Percentiles rank a stretch among this genome's conserved stretches.
Evolutionary conservation across 164 flowering plant genomes (phyloP).

Genomic region (Kalanchoe fedtschenkoi): DNA sequence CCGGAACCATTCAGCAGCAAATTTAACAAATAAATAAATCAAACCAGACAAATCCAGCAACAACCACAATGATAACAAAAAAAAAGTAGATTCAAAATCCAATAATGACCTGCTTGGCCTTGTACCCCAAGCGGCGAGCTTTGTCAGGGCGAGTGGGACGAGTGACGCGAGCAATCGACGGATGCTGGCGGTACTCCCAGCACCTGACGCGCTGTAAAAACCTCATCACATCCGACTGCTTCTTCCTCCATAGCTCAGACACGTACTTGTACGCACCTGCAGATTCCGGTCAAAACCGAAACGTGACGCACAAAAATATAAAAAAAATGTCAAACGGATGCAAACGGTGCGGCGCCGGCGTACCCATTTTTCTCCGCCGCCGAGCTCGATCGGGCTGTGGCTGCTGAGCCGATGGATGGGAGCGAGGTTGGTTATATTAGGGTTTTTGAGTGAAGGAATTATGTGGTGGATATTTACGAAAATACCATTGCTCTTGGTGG

Average conservation of each 20-base stretch:
- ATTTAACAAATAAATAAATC: background rate
- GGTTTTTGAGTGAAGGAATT: background rate
- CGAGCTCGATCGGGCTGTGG: background rate
- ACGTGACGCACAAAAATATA: too few relatives aligned
- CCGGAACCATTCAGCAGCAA: too few relatives aligned
- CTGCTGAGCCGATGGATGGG: too few relatives aligned
- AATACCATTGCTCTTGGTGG: background rate
- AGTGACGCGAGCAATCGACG: background rate
- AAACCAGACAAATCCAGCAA: too few relatives aligned
- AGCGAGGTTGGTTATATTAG: background rate
- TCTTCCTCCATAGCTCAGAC: constrained; percentile 3
- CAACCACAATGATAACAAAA: too few relatives aligned
- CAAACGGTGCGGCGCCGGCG: background rate
- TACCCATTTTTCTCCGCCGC: background rate
- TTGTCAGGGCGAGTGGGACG: constrained; percentile 2
- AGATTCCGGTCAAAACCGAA: background rate
- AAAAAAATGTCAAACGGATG: too few relatives aligned
- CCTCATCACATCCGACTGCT: constrained; percentile 1
- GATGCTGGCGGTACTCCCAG: background rate
- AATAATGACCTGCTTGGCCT: background rate
- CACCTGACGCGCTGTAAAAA: background rate
- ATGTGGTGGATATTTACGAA: background rate
- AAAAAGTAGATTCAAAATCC: background rate
- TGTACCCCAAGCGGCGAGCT: background rate
- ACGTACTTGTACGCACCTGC: constrained; percentile 4